Base-by-base conservation (phyloP, 202 grass and related monocot genomes). In the Dendrocalamus latiflorus region DNA sequence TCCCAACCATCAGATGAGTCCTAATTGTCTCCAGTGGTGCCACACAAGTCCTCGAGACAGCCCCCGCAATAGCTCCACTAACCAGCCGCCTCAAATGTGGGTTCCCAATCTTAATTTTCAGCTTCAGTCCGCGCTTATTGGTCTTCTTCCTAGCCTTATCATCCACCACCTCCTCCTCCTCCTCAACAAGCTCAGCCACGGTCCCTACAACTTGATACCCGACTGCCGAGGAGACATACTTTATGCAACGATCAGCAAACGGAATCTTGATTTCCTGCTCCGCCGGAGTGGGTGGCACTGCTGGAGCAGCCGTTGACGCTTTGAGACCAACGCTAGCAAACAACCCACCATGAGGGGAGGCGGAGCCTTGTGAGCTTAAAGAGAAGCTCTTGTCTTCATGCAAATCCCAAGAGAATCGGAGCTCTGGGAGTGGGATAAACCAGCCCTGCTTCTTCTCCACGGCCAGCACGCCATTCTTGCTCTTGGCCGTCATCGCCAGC, bases 1-100 rank as follows among this genome's bases (percentile, higher is more conserved):
- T 93, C 60, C 94, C 94, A 50, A 97, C 92, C 94, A 97, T 97
- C 54, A 97, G 62, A 58, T 97, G 92, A 2, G 86, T 97, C 78
- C 92, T 94, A 45, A 94, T 93, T 1, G 94, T 97, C 84, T 97
- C 94, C 68, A 94, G 60, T 0, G 92, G 94, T 6, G 94, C 94
- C 36, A 97, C 94, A 42, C 85, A 78, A 41, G 92, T 93, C 77
- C 94, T 87, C 0, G 92, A 97, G 22, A 97, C 88, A 70, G 84
- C 92, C 20, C 94, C 94, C 0, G 94, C 94, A 66, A 97, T 61
- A 12, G 78, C 94, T n/a, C 94, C 94, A 80, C 94, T 97, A 39
- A 93, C 75, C 68, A 97, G 71, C 68, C 90, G 88, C 81, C 89
- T 91, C 54, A 97, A 83, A 87, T 97, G 92, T 1, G 86, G 86